A percentile compares a stretch with the other conserved stretches of the same genome.
These are phyloP conservation scores for Secale cereale DNA, from an alignment of 176 grass and related monocot species.

Conservation along the genomic window DNA sequence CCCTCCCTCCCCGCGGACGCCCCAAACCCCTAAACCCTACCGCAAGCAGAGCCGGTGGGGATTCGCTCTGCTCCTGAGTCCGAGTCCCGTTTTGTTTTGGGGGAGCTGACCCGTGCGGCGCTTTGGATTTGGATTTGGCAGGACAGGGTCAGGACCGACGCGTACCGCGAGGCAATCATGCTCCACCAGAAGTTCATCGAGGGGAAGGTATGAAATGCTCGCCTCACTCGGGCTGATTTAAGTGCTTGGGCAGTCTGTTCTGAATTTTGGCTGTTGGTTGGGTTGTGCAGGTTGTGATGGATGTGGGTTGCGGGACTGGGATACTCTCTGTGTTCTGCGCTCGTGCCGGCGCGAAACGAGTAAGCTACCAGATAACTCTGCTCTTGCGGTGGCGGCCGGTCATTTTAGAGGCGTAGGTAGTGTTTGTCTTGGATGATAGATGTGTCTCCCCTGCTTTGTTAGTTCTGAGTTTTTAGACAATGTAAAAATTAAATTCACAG, in stretches of 20 bases:
- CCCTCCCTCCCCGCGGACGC: neutral
- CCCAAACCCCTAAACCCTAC: conserved; percentile 26
- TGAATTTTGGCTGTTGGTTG: too few species aligned
- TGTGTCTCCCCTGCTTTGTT: neutral
- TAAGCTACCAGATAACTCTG: conserved; percentile 25
- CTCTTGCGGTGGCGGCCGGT: neutral
- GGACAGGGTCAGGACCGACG: conserved; percentile 82
- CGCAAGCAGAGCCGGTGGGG: neutral
- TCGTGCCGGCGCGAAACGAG: conserved; percentile 78
- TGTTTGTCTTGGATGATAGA: neutral
- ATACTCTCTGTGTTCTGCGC: conserved; percentile 92
- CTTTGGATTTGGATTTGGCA: conserved; percentile 33
- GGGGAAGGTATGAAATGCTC: conserved; percentile 64
- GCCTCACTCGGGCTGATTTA: neutral
- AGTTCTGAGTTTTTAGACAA: neutral
- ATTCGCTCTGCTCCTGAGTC: neutral
- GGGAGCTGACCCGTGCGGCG: neutral
- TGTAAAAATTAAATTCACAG: neutral
- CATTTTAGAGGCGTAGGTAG: neutral
- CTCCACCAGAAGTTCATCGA: conserved; percentile 79
- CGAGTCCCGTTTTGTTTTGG: neutral
- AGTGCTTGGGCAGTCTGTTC: too few species aligned
- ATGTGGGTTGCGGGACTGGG: conserved; percentile 91
- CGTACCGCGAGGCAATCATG: conserved; percentile 67
- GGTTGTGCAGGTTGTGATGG: conserved; percentile 67